These are phyloP conservation scores for Pseudotulostoma volvatum DNA, from an alignment of 495 filamentous ascomycete species.

Conservation along the genomic window DNA sequence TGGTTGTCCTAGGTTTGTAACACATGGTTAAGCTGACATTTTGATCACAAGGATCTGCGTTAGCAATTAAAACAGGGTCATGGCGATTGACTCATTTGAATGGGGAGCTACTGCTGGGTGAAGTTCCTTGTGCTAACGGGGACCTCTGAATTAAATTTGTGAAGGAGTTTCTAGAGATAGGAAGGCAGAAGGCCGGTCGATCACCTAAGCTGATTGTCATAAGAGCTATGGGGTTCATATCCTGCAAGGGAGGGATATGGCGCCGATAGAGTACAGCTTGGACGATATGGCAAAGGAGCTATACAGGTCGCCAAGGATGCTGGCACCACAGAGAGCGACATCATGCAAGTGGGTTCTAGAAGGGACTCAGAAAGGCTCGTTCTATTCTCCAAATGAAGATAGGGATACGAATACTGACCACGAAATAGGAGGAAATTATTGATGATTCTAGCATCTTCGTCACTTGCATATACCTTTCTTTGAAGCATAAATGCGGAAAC, in stretches of 20 bases:
- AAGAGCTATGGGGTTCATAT: conserved; percentile 31
- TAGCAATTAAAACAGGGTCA: conserved; percentile 78
- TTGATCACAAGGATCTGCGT: conserved; percentile 47
- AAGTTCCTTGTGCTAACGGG: conserved; percentile 64
- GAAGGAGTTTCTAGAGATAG: conserved; percentile 45
- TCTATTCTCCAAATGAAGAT: no score
- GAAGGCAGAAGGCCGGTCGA: conserved; percentile 35
- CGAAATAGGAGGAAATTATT: conserved; percentile 45
- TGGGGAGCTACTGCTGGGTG: conserved; percentile 44
- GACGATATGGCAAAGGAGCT: conserved; percentile 76
- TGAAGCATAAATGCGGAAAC: conserved; percentile 48
- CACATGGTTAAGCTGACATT: no score
- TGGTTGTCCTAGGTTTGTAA: conserved; percentile 2
- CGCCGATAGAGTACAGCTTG: conserved; percentile 28
- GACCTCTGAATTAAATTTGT: conserved; percentile 54
- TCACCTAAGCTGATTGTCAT: conserved; percentile 41
- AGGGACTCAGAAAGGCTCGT: conserved; percentile 47
- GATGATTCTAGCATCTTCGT: conserved; percentile 57
- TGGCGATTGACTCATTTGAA: conserved; percentile 61
- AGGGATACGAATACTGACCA: neutral
- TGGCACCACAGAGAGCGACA: conserved; percentile 54
- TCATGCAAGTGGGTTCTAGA: conserved; percentile 83
- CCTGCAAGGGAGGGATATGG: neutral
- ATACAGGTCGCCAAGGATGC: conserved; percentile 62
- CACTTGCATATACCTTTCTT: conserved; percentile 79